phyloP scores from a whole-genome alignment of 2,329 filamentous ascomycete genomes.

The Aspergillus sp. region DNA sequence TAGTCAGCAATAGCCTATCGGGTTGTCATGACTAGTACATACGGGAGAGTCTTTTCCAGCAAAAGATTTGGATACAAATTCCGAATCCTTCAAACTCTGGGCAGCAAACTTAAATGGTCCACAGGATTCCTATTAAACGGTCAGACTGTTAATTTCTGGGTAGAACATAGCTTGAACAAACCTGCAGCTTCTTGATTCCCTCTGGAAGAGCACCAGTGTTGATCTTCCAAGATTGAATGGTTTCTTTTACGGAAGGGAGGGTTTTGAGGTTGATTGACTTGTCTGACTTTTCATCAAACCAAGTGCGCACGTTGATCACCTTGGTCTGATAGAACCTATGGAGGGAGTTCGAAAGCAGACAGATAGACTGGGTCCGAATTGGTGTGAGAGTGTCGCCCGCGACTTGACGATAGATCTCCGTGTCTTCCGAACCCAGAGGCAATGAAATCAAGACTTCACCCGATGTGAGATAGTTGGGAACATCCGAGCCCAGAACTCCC shows the following conservation, averaged over 20 bases:
- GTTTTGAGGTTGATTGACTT: conserved; percentile 60
- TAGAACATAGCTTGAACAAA: conserved; percentile 6
- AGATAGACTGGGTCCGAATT: conserved; percentile 70
- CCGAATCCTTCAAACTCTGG: conserved; percentile 61
- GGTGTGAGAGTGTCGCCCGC: conserved; percentile 70
- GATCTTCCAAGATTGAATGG: conserved; percentile 67
- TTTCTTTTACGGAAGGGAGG: conserved; percentile 48
- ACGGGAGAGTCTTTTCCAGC: conserved; percentile 49
- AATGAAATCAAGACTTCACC: conserved; percentile 72
- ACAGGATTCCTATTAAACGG: conserved; percentile 14
- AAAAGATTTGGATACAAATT: conserved; percentile 67
- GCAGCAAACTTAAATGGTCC: conserved; percentile 44
- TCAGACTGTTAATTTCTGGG: conserved; percentile 1
- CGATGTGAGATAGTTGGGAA: conserved; percentile 78
- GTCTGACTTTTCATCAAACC: conserved; percentile 72
- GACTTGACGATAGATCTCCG: conserved; percentile 74
- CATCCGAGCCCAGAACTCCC: conserved; percentile 71
- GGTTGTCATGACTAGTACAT: conserved; percentile 7
- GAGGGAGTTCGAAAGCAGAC: conserved; percentile 72
- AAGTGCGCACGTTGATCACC: conserved; percentile 70
- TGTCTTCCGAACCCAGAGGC: conserved; percentile 79
- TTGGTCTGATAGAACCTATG: conserved; percentile 80
- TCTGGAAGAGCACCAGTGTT: conserved; percentile 51
- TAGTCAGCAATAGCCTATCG: conserved; percentile 4
- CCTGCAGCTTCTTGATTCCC: conserved; percentile 27